phyloP scores from a whole-genome alignment of 1,284 basidiomycete species.

The Fomitiporia mediterranea region DNA sequence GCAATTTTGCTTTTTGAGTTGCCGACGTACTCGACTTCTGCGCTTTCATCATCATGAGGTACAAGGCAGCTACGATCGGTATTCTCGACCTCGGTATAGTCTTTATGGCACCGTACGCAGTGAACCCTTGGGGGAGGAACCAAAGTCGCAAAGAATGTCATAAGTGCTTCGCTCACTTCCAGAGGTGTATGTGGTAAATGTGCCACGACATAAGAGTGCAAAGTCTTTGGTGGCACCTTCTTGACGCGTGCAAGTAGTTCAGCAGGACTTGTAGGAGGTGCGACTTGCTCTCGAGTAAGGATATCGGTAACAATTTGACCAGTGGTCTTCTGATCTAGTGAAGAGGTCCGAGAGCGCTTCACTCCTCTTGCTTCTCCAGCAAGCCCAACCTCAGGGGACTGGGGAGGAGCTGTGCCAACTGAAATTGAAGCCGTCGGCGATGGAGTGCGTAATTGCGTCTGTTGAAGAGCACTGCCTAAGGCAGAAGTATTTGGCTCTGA shows the following conservation, averaged over 20 bases:
- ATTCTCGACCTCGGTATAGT: slow-evolving; percentile 55
- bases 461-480: background rate
- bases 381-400: slow-evolving; percentile 28
- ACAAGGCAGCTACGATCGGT: slow-evolving; percentile 51
- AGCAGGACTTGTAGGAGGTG: slow-evolving; percentile 29
- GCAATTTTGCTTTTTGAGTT: slow-evolving; percentile 24
- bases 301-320: background rate
- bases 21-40: slow-evolving; percentile 43
- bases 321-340: slow-evolving; percentile 14
- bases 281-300: slow-evolving; percentile 11
- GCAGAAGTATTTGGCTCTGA: slow-evolving; percentile 18
- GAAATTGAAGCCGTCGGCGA: slow-evolving; percentile 38
- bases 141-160: slow-evolving; percentile 53
- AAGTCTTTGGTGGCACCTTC: slow-evolving; percentile 58
- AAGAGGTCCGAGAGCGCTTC: slow-evolving; percentile 26
- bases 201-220: slow-evolving; percentile 57
- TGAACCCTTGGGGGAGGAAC: slow-evolving; percentile 61
- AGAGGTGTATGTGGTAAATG: slow-evolving; percentile 35
- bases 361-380: slow-evolving; percentile 24
- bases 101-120: slow-evolving; percentile 68
- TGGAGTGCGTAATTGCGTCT: slow-evolving; percentile 44
- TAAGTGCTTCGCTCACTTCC: slow-evolving; percentile 37
- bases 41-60: slow-evolving; percentile 50
- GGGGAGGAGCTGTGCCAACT: slow-evolving; percentile 31
- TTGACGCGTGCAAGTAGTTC: slow-evolving; percentile 48